Percentiles rank a stretch among this genome's conserved stretches.
Conservation (phyloP, 1,284 basidiomycete species). For the Nidula niveotomentosa region DNA sequence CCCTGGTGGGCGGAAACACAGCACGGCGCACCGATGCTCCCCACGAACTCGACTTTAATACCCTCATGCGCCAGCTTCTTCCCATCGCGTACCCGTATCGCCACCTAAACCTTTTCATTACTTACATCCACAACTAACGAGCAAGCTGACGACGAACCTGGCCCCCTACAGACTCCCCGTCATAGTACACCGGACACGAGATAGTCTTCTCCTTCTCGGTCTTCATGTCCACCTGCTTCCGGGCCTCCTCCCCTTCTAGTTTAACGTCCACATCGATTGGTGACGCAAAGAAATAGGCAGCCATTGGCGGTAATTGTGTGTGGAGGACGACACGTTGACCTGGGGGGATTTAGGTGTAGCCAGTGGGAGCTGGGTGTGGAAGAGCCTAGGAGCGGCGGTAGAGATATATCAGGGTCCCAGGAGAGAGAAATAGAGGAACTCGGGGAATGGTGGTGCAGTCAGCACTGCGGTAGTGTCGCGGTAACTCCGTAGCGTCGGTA, state of each 20-base stretch:
- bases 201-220: constrained; percentile 79
- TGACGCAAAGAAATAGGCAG: constrained; percentile 90
- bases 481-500: too few relatives aligned
- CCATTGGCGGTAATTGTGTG: constrained; percentile 42
- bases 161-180: constrained; percentile 89
- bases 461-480: too few relatives aligned
- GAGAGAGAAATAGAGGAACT: too few relatives aligned
- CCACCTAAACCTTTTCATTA: constrained; percentile 51
- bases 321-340: too few relatives aligned
- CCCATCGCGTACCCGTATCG: constrained; percentile 89
- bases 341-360: too few relatives aligned
- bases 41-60: constrained; percentile 97
- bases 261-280: constrained; percentile 93
- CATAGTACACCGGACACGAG: constrained; percentile 92
- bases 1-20: constrained; percentile 3
- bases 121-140: too few relatives aligned
- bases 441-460: too few relatives aligned
- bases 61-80: constrained; percentile 97
- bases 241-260: constrained; percentile 82
- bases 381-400: too few relatives aligned
- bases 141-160: constrained; percentile 55
- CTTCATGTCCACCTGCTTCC: constrained; percentile 79
- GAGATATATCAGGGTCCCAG: too few relatives aligned
- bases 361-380: too few relatives aligned
- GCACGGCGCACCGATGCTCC: constrained; percentile 80